A percentile compares a stretch with the other conserved stretches of the same genome.
phyloP scores from a whole-genome alignment of 202 grass and related monocot species.

The Schoenoplectus triqueter region DNA sequence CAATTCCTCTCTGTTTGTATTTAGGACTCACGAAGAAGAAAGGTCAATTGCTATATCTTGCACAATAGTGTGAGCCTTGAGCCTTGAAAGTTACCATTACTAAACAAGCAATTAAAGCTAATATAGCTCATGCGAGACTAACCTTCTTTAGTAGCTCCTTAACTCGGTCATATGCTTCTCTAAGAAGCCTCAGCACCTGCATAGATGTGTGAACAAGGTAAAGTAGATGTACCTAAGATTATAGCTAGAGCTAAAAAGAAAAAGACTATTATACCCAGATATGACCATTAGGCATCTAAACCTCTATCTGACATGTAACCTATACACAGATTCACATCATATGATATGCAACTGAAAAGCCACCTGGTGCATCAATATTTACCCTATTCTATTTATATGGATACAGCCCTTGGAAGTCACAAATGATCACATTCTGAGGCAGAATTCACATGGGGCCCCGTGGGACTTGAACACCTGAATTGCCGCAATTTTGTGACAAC shows the following conservation, averaged over 20 bases:
- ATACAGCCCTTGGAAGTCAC: background rate
- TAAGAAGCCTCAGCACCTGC: slow-evolving; percentile 90
- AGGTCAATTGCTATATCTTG: background rate
- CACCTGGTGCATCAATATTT: background rate
- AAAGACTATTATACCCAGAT: background rate
- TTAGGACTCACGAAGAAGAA: background rate
- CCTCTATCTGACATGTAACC: background rate
- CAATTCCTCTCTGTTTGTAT: background rate
- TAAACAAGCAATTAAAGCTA: slow-evolving; percentile 13
- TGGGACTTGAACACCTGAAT: background rate
- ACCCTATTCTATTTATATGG: background rate
- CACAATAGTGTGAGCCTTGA: background rate
- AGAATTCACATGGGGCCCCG: background rate
- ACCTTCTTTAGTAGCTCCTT: slow-evolving; percentile 90
- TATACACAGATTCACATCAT: background rate
- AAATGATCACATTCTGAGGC: background rate
- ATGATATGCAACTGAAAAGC: background rate
- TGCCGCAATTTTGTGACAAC: background rate
- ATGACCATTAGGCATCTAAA: background rate
- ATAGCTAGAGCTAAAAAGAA: background rate
- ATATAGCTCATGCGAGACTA: slow-evolving; percentile 30
- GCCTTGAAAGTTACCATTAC: background rate
- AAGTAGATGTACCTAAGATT: background rate
- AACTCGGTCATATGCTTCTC: slow-evolving; percentile 96
- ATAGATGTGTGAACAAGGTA: slow-evolving; percentile 19